These are phyloP conservation scores for Chrysopogon serrulatus DNA, from an alignment of 176 grass and related monocot species.

Conservation along the genomic window DNA sequence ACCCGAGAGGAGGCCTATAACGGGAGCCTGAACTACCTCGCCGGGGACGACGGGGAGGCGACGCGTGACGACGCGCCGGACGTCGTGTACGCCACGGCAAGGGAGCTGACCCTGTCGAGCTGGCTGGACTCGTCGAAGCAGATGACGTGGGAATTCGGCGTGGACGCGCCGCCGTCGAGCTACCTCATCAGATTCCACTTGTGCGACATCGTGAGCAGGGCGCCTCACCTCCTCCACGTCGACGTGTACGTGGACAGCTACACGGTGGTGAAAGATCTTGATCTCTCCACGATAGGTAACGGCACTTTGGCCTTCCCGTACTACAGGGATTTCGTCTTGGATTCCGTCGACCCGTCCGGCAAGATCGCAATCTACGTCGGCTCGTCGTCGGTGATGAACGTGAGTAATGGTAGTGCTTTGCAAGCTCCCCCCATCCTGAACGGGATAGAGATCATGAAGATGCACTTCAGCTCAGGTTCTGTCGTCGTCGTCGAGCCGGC, in stretches of 20 bases:
- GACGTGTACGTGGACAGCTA: conserved; percentile 24
- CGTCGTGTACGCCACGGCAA: conserved; percentile 55
- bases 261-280: background rate
- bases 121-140: background rate
- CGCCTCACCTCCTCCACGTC: conserved; percentile 24
- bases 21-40: background rate
- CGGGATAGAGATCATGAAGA: conserved; percentile 75
- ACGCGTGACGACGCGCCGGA: conserved; percentile 48
- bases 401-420: no score
- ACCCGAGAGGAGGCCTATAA: background rate
- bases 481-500: conserved; percentile 33
- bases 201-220: conserved; percentile 55
- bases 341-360: background rate
- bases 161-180: background rate
- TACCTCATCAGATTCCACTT: conserved; percentile 75
- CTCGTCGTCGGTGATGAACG: background rate
- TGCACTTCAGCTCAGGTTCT: conserved; percentile 25
- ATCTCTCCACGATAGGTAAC: conserved; percentile 25
- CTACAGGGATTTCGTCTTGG: conserved; percentile 43
- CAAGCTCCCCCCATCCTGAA: conserved; percentile 77
- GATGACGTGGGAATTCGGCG: conserved; percentile 65
- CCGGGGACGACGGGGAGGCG: conserved; percentile 31
- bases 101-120: conserved; percentile 16
- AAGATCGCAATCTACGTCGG: conserved; percentile 35
- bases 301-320: conserved; percentile 39